Percentiles rank a stretch among this genome's conserved stretches.
phyloP scores from a whole-genome alignment of 805 yeast species.

The Lachancea lanzarotensis region DNA sequence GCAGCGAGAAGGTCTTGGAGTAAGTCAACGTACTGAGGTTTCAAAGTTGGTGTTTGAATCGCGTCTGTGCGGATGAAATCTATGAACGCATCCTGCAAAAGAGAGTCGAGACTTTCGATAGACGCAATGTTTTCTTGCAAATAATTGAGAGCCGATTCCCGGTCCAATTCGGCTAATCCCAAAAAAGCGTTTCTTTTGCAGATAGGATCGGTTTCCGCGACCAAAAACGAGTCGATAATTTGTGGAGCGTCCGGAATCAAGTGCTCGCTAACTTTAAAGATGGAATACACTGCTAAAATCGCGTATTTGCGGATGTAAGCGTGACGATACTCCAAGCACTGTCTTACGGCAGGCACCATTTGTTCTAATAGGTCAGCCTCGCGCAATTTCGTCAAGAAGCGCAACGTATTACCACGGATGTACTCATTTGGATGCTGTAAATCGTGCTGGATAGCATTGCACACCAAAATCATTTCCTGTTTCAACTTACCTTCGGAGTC shows the following conservation, averaged over 20 bases:
- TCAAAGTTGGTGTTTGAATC: conserved; percentile 52
- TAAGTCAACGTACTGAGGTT: conserved; percentile 63
- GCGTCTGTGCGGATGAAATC: conserved; percentile 89
- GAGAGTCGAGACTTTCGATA: conserved; percentile 66
- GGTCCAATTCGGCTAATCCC: conserved; percentile 71
- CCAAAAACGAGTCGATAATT: conserved; percentile 62
- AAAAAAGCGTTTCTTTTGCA: conserved; percentile 95
- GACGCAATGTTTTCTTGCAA: conserved; percentile 61
- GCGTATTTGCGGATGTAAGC: conserved; percentile 98
- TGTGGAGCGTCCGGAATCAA: conserved; percentile 95
- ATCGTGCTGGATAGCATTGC: conserved; percentile 96
- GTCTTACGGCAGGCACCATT: conserved; percentile 84
- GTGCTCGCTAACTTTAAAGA: conserved; percentile 75
- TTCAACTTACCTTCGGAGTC: conserved; percentile 85
- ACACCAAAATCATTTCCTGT: conserved; percentile 97
- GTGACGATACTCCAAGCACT: conserved; percentile 91
- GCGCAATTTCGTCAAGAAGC: conserved; percentile 82
- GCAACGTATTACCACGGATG: conserved; percentile 89
- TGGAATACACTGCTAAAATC: conserved; percentile 79
- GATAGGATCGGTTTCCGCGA: conserved; percentile 82
- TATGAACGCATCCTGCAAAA: conserved; percentile 81
- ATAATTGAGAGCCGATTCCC: conserved; percentile 78
- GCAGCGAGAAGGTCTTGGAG: conserved; percentile 67
- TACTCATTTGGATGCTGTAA: conserved; percentile 97
- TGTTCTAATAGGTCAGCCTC: conserved; percentile 95